These are phyloP conservation scores for Chytridium lagenaria DNA, from an alignment of 371 early-diverging fungal genomes.

Conservation along the genomic window DNA sequence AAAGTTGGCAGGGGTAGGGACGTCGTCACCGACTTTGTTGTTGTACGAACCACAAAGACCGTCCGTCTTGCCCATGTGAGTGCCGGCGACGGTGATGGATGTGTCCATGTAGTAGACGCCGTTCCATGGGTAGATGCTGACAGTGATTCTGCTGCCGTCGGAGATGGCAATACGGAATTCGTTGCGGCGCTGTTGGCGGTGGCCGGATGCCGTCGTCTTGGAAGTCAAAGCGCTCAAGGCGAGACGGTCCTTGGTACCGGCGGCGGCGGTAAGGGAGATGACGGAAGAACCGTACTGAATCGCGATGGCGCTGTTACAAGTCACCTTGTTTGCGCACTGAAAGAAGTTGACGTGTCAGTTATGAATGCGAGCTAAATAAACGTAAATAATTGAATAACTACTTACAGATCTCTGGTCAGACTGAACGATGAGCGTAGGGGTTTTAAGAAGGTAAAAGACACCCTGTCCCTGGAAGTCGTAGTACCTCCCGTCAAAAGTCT, in stretches of 20 bases:
- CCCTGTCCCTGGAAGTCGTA: slow-evolving; percentile 21
- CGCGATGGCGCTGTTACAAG: slow-evolving; percentile 18
- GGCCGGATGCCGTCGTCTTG: slow-evolving; percentile 1
- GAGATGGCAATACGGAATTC: not conserved
- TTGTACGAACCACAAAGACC: not conserved
- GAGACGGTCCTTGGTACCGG: not conserved
- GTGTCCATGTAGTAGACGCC: slow-evolving; percentile 14
- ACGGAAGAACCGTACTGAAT: slow-evolving; percentile 19
- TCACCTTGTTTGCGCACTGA: not conserved
- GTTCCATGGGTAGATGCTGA: slow-evolving; percentile 6
- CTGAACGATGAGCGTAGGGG: slow-evolving; percentile 22
- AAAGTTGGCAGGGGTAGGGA: not conserved
- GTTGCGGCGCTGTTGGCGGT: not conserved
- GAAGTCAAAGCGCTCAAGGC: not conserved
- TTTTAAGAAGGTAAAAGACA: slow-evolving; percentile 27
- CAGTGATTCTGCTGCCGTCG: not conserved
- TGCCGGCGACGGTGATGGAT: not conserved
- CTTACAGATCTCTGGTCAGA: slow-evolving; percentile 22
- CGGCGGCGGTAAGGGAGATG: slow-evolving; percentile 3
- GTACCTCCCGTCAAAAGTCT: slow-evolving; percentile 17
- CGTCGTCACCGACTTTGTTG: not conserved
- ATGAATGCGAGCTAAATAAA: not conserved
- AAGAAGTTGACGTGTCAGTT: not conserved
- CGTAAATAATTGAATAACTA: not conserved
- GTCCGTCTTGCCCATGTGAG: not conserved